These are phyloP conservation scores for Yarrowia sp. DNA, from an alignment of 805 yeast genomes.

Conservation along the genomic window DNA sequence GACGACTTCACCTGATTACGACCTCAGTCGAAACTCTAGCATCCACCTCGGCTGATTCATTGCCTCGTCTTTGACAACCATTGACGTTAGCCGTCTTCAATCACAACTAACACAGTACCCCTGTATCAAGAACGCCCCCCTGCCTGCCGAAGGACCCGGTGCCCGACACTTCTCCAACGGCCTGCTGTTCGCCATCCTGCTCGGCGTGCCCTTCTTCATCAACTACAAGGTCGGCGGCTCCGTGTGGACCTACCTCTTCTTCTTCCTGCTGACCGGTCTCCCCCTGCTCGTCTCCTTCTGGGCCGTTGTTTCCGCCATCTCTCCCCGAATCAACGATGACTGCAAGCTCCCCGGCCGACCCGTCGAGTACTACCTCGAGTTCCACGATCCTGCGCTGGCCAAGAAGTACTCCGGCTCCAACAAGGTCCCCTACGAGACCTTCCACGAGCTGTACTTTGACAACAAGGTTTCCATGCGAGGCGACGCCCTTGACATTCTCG, in stretches of 20 bases:
- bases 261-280: conserved; percentile 52
- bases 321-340: conserved; percentile 79
- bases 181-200: conserved; percentile 49
- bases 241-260: conserved; percentile 60
- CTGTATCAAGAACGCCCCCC: conserved; percentile 77
- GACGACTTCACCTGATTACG: no score
- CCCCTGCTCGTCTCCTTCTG: conserved; percentile 82
- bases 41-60: no score
- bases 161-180: conserved; percentile 69
- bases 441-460: conserved; percentile 82
- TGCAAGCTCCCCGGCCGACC: conserved; percentile 73
- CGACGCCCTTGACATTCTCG: conserved; percentile 78
- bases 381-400: conserved; percentile 69
- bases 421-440: conserved; percentile 89
- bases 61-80: no score
- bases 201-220: conserved; percentile 60
- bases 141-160: conserved; percentile 92
- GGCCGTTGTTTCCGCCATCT: conserved; percentile 71
- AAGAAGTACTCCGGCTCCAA: conserved; percentile 65
- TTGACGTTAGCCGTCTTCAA: no score
- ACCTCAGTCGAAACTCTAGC: no score
- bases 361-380: conserved; percentile 74
- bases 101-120: conserved; percentile 50
- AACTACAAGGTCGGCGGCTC: conserved; percentile 67
- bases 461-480: conserved; percentile 85